phyloP scores from a whole-genome alignment of 768 basidiomycete genomes.

The Steccherinum ochraceum region DNA sequence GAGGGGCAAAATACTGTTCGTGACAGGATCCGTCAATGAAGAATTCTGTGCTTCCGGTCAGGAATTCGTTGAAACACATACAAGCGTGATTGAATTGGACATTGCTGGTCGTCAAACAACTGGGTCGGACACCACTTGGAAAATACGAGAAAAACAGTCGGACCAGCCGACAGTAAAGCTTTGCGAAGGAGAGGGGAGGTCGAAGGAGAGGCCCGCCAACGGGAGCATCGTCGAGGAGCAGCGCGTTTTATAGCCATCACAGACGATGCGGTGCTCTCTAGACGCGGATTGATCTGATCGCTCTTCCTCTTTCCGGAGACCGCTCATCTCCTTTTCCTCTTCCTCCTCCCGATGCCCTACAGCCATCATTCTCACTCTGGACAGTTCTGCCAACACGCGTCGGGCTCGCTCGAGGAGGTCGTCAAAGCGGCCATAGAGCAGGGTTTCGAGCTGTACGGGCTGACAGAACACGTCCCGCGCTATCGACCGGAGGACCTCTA shows the following conservation, averaged over 20 bases:
- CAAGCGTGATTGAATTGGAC: background rate
- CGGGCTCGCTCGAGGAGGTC: conserved; percentile 73
- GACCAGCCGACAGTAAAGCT: conserved; percentile 20
- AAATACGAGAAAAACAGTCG: conserved; percentile 17
- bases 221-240: conserved; percentile 1
- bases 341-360: conserved; percentile 62
- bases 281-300: too few species aligned
- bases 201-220: conserved; percentile 9
- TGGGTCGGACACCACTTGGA: conserved; percentile 1
- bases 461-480: conserved; percentile 92
- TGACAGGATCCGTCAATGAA: background rate
- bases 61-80: too few species aligned
- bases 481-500: conserved; percentile 80
- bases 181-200: background rate
- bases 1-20: conserved; percentile 4
- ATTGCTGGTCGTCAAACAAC: too few species aligned
- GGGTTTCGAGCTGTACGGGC: conserved; percentile 76
- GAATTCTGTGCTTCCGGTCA: too few species aligned
- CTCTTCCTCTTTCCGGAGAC: too few species aligned
- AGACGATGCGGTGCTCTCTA: too few species aligned
- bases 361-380: conserved; percentile 92
- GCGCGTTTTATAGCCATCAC: conserved; percentile 5
- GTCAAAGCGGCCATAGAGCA: conserved; percentile 73
- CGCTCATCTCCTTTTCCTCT: too few species aligned
- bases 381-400: conserved; percentile 89